Evolutionary conservation across 1,284 basidiomycete species (phyloP), one percentile per base, ranked within the genome.

Genomic region (Mrakiaceae sp.): DNA sequence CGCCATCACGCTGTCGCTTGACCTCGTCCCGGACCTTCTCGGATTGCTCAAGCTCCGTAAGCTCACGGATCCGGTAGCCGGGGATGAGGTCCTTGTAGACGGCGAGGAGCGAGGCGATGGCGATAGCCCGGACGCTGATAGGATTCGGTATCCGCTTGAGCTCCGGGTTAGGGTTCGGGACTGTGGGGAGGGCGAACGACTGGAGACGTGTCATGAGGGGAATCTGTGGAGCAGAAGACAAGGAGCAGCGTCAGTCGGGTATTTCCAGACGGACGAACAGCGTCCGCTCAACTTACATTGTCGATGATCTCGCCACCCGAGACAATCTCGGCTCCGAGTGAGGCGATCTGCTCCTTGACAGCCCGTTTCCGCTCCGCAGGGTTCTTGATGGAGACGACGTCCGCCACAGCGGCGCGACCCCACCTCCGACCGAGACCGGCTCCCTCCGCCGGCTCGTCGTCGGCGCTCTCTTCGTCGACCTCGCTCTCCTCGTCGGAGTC

Each of bases 1-100:
- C 96, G 82, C 88, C 98, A 73, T 98, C 96, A 70, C 96, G 83
- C 68, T 90, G 86, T 44, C 86, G 82, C 16, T 87, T 83, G 3
- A 98, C 91, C 77, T 93, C 86, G 76, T 98, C 95, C 73, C 90
- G 87, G 65, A 98, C 93, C 75, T 94, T 95, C 74, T 96, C 93
- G 4, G 85, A 79, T 75, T 89, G 89, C 77, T 99, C 96, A 68
- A 84, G 83, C 50, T 93, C 95, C 2, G 90, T 91, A 47, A 99
- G 79, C 12, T 86, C 78, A 62, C 96, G 88, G 73, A 99, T 97
- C 61, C 84, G 80, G 74, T 89, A 90, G 47, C 88, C 91, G 43
- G 96, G 96, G 57, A 98, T 85, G 68, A 98, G 84, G 74, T 99
- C 96, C 72, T 91, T 91, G 81, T 91, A 97, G 12, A 98, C 89